A percentile compares a stretch with the other conserved stretches of the same genome.
These are phyloP conservation scores for Aspergillus homomorphus DNA, from an alignment of 495 filamentous ascomycete genomes.

Conservation along the genomic window DNA sequence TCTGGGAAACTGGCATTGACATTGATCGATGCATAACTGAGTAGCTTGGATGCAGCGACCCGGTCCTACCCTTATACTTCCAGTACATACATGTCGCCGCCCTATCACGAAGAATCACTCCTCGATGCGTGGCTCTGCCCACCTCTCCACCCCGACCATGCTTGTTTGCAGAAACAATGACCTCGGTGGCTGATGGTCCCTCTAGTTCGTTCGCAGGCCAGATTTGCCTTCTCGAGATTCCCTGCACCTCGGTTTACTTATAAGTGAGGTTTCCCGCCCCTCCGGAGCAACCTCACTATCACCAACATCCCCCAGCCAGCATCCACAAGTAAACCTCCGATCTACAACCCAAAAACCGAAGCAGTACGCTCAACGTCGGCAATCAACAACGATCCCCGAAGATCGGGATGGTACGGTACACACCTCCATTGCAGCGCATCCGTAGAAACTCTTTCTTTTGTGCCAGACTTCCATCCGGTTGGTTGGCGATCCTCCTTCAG, in stretches of 20 bases:
- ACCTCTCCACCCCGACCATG: not conserved
- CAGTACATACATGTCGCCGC: not conserved
- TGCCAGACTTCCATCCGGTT: too few species aligned
- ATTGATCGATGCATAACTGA: not conserved
- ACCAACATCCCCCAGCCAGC: too few species aligned
- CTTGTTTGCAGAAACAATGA: constrained; percentile 2
- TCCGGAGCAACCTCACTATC: too few species aligned
- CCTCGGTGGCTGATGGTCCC: constrained; percentile 2
- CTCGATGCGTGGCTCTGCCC: not conserved
- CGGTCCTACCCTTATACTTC: not conserved
- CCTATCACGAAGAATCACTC: not conserved
- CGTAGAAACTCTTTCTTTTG: not conserved
- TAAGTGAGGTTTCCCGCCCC: too few species aligned
- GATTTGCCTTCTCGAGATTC: not conserved
- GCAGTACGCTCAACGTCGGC: too few species aligned
- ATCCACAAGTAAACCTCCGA: not conserved
- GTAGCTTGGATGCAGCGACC: not conserved
- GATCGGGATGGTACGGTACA: too few species aligned
- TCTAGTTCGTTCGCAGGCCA: not conserved
- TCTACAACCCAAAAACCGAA: too few species aligned
- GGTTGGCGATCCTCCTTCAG: not conserved
- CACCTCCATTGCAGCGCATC: not conserved
- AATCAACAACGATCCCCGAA: not conserved
- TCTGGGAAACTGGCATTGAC: too few species aligned
- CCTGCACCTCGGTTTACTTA: not conserved